phyloP scores from a whole-genome alignment of 75 land plant species.

The Adiantum capillusveneris region DNA sequence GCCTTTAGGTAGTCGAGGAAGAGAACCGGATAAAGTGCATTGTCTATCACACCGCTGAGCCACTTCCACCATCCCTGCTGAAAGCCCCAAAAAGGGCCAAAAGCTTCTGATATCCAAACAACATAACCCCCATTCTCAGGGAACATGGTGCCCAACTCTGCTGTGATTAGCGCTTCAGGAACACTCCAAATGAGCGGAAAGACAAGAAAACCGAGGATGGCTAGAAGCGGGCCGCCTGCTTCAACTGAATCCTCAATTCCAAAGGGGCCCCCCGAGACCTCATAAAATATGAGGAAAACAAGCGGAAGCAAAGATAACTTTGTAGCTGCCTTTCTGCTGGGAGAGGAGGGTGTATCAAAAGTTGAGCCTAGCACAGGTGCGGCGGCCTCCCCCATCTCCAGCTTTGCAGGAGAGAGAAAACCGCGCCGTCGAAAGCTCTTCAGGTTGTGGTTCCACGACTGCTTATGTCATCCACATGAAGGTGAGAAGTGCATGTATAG shows the following conservation, averaged over 20 bases:
- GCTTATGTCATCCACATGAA: no score
- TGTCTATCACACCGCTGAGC: constrained; percentile 57
- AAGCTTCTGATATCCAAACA: constrained; percentile 57
- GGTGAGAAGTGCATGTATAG: no score
- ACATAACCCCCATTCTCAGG: constrained; percentile 83
- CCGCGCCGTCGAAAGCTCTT: no score
- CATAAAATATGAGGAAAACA: no score
- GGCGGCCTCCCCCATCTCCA: no score
- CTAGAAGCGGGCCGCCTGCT: constrained; percentile 76
- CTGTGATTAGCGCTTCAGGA: constrained; percentile 82
- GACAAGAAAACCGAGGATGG: constrained; percentile 65
- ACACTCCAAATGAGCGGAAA: constrained; percentile 84
- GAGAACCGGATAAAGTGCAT: constrained; percentile 67
- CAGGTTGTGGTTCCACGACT: no score
- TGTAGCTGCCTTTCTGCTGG: background rate
- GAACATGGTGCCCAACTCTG: constrained; percentile 67
- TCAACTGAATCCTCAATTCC: constrained; percentile 60
- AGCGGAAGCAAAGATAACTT: constrained; percentile 49
- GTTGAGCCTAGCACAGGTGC: no score
- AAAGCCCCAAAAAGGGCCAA: constrained; percentile 59
- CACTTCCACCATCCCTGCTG: constrained; percentile 56
- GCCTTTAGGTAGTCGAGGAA: constrained; percentile 66
- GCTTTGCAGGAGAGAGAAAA: no score
- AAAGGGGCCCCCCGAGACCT: constrained; percentile 75
- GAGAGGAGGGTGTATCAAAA: no score